Base-by-base conservation (phyloP, 2,329 filamentous ascomycete species). In the Stachybotrys elegans region DNA sequence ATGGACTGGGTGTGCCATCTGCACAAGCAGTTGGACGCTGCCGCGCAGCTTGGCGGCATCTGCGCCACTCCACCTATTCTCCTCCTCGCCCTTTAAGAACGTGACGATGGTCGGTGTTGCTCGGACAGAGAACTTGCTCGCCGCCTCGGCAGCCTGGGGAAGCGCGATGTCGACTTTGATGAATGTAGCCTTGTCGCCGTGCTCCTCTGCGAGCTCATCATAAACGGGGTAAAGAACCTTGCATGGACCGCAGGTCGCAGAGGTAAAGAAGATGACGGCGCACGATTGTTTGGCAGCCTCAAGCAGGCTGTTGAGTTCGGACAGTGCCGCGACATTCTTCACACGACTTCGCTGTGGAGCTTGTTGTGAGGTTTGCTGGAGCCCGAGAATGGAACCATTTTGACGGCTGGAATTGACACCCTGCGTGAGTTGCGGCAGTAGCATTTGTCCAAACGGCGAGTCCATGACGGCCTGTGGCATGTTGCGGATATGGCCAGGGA, bases 241-340 rank as follows among this genome's bases (percentile, higher is more conserved):
- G 75, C 92, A 96, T 0, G 91, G 90, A 1, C 81, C 78, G 58
- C 91, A 96, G 3, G 84, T 93, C 3, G 86, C 79, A 4, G 88
- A 95, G 0, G 92, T 96, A 68, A 97, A 97, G 71, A 96, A 96
- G 45, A 96, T 76, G 29, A 92, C 79, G 0, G 88, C 88, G 48
- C 84, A 89, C 1, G 85, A 83, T 5, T 76, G 72, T 22, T 73
- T 72, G 0, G 86, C 85, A 22, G 84, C 77, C 5, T 67, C 63
- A 5, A 84, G 63, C 4, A 65, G 32, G 2, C 45, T 44, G 4
- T 52, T 49, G 4, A 67, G 58, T 5, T 68, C 59, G 3, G 57
- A 38, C 12, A 51, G 44, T 19, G 69, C 80, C 21, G 73, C 78
- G 7, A 84, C 76, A 45, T 78, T 76, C 46, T 78, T 76, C 16